Evolutionary conservation across 208 protist species (phyloP), one percentile per base, ranked within the genome.

Genomic region (Histomonas meleagridis): DNA sequence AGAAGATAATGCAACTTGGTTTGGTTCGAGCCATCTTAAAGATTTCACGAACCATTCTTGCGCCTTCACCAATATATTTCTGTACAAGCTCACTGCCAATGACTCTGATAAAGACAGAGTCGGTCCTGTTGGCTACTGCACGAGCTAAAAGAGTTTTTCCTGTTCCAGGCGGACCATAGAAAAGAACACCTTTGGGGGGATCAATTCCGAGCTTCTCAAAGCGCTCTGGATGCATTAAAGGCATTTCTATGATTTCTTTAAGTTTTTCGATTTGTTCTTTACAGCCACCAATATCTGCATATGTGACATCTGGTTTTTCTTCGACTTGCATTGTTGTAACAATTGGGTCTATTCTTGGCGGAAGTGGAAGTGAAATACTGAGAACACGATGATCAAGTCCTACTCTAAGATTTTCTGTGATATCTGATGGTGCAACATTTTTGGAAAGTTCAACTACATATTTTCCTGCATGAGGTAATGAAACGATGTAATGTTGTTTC

Each of bases 251-350:
- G 14, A 99, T 97, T 95, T 99, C 98, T 48, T 98, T 95, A 86
- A 99, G 97, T 94, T 99, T 96, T 90, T 99, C 96, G 92, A 99
- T 98, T 95, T 99, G 97, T 91, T 99, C 98, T 94, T 99, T 98
- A 92, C 95, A 97, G n/a, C 99, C 99, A 70, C 99, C 99, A 18
- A 99, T 97, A 94, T 99, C 98, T 78, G 97, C 96, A 95, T 99
- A 99, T 1, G 98, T 99, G 38, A 99, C 96, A 93, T 99, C 98
- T 51, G 97, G 97, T 92, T 97, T 97, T 62, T 98, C 97, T 92
- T 98, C 96, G 12, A 98, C 98, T 93, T 98, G 96, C 99, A 99
- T 99, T 97, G 99, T 99, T 3, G 98, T 99, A 14, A 99, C 98
- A 35, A 96, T 97, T 21, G 98, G 97, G 94, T 99, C 98, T 92